Percentiles rank a stretch among this genome's conserved stretches.
These are phyloP conservation scores for Cryptococcus sp. DNA, from an alignment of 1,284 basidiomycete genomes.

Conservation along the genomic window DNA sequence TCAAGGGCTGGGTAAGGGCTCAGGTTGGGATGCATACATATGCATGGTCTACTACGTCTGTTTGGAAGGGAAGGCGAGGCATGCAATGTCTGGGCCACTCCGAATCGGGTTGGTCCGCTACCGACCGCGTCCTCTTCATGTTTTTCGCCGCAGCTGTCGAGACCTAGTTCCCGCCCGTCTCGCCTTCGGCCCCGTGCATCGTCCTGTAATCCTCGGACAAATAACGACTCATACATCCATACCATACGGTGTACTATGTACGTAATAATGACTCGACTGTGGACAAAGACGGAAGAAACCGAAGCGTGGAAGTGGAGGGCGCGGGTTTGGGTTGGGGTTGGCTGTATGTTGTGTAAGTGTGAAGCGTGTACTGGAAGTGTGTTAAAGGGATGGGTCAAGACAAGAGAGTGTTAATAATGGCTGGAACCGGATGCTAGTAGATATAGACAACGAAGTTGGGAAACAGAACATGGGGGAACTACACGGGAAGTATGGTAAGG, in stretches of 20 bases:
- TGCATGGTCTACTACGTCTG: too few relatives aligned
- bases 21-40: not conserved
- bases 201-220: too few relatives aligned
- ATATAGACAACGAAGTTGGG: slow-evolving; percentile 4
- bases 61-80: not conserved
- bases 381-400: not conserved
- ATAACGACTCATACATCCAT: too few relatives aligned
- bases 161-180: slow-evolving; percentile 5
- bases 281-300: too few relatives aligned
- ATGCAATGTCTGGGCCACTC: slow-evolving; percentile 1
- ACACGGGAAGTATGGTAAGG: not conserved
- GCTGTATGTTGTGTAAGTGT: too few relatives aligned
- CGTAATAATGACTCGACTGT: too few relatives aligned
- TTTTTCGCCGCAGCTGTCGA: slow-evolving; percentile 2
- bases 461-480: slow-evolving; percentile 1
- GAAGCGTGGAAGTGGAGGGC: too few relatives aligned
- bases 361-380: not conserved
- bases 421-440: not conserved
- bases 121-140: slow-evolving; percentile 4
- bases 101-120: slow-evolving; percentile 1
- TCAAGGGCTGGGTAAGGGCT: slow-evolving; percentile 1
- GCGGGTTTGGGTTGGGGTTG: too few relatives aligned
- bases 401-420: slow-evolving; percentile 1
- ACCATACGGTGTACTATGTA: too few relatives aligned
- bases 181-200: too few relatives aligned